A percentile compares a stretch with the other conserved stretches of the same genome.
Evolutionary conservation across 108 stramenopile species (phyloP).

Genomic region (Nannochloropsis salina): DNA sequence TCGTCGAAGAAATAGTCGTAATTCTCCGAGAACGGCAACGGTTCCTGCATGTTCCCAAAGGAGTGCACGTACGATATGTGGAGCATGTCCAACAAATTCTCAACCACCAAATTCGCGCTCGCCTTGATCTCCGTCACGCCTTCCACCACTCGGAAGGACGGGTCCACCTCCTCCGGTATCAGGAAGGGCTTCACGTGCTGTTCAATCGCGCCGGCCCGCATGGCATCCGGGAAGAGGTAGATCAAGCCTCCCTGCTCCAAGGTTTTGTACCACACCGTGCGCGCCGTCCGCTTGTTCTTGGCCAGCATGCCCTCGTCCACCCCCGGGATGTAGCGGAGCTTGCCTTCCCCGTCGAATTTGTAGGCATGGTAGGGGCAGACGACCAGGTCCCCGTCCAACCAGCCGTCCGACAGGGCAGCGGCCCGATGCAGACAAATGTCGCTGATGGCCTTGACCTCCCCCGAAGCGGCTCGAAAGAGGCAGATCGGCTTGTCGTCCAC

Average conservation of each 20-base stretch:
- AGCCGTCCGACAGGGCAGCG: constrained; percentile 40
- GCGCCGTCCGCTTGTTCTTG: neutral
- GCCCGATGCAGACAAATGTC: constrained; percentile 48
- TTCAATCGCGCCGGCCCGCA: constrained; percentile 35
- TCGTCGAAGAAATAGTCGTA: constrained; percentile 41
- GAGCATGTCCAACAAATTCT: constrained; percentile 49
- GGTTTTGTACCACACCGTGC: constrained; percentile 23
- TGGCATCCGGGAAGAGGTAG: constrained; percentile 42
- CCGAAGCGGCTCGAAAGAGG: constrained; percentile 30
- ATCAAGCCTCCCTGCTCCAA: constrained; percentile 40
- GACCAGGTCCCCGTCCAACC: constrained; percentile 32
- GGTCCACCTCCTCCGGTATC: constrained; percentile 28
- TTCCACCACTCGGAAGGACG: constrained; percentile 34
- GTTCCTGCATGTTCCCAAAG: constrained; percentile 47
- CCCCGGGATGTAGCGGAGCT: constrained; percentile 37
- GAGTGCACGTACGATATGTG: constrained; percentile 49
- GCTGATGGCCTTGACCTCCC: constrained; percentile 31
- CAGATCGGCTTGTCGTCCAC: constrained; percentile 43
- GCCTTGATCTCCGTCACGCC: constrained; percentile 37
- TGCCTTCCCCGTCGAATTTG: constrained; percentile 41
- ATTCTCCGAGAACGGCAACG: constrained; percentile 31
- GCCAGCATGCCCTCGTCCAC: neutral
- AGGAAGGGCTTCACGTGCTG: constrained; percentile 34
- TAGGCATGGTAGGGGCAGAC: constrained; percentile 48
- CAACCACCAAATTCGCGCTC: constrained; percentile 33